Percentiles rank a stretch among this genome's conserved stretches.
Conservation (phyloP, 2,329 filamentous ascomycete species). For the Trichoderma sp. region DNA sequence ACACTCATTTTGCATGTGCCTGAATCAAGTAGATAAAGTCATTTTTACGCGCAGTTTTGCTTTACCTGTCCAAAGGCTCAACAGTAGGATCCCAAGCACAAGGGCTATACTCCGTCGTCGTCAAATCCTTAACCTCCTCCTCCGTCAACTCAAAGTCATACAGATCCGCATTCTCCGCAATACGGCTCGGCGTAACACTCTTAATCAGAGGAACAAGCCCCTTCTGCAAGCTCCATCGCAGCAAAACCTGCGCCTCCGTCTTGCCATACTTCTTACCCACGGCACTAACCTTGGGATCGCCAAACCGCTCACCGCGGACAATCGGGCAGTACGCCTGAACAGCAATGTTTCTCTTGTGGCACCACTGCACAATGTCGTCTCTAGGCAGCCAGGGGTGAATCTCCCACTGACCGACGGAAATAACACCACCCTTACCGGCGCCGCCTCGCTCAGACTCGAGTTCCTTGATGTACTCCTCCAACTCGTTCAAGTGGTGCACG, state of each 20-base stretch:
- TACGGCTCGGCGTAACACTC: slow-evolving; percentile 65
- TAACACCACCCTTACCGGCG: slow-evolving; percentile 63
- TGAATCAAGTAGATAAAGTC: too few species aligned
- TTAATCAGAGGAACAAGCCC: slow-evolving; percentile 71
- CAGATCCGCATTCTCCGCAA: slow-evolving; percentile 59
- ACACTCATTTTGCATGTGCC: too few species aligned
- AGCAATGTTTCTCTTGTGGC: slow-evolving; percentile 58
- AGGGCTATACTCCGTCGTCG: slow-evolving; percentile 52
- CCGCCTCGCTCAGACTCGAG: slow-evolving; percentile 60
- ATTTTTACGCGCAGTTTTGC: too few species aligned
- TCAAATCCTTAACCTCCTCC: slow-evolving; percentile 50
- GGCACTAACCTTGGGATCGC: slow-evolving; percentile 61
- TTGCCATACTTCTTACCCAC: slow-evolving; percentile 71
- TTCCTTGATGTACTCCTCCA: slow-evolving; percentile 57
- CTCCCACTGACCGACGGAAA: slow-evolving; percentile 86
- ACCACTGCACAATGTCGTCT: slow-evolving; percentile 78
- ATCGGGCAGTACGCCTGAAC: slow-evolving; percentile 63
- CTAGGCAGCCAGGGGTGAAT: slow-evolving; percentile 84
- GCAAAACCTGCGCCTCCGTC: slow-evolving; percentile 71
- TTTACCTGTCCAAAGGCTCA: slow-evolving; percentile 42
- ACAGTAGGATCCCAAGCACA: slow-evolving; percentile 57
- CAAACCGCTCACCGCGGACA: slow-evolving; percentile 65
- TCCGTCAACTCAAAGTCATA: slow-evolving; percentile 55
- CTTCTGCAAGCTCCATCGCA: slow-evolving; percentile 81
- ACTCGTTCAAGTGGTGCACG: slow-evolving; percentile 59